Evolutionary conservation across 164 flowering plant species (phyloP), one percentile per base, ranked within the genome.

Genomic region (Piper betle): DNA sequence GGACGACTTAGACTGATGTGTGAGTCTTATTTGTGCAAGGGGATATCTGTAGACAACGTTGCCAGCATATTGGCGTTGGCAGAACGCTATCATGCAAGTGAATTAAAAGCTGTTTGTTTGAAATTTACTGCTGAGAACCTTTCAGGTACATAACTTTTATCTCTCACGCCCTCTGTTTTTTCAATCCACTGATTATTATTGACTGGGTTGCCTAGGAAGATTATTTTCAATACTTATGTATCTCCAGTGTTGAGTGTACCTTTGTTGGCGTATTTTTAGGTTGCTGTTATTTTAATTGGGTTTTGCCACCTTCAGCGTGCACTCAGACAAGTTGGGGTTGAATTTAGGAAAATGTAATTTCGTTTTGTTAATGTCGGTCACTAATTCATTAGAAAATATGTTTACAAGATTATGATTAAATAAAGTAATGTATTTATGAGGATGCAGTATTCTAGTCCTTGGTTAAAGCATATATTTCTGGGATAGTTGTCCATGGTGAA

Each of bases 101-200:
- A 82, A 56, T 73, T 87, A 42, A 87, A 87, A 69, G 74, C 84
- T 61, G 82, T 84, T 64, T 87, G 89, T 74, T 73, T 87, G 50
- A 85, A 82, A 75, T 84, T 85, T 78, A 78, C 91, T 62, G 96
- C 89, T 61, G 91, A 87, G 66, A 87, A 87, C 63, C 87, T 87
- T 55, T 77, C 79, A 55, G 91, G 96, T 87, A 60, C 16, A 25
- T 33, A 55, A 25, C 58, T 61, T 61, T 37, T 37, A 8, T 15
- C 9, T 37, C 9, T 33, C 39, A 5, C 38, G 37, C 53, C 15
- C 53, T n/a, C 17, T 7, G 17, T 16, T 37, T n/a, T 19, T 40
- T 41, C 40, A 18, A 33, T 2, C 41, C 13, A 39, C 39, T 17
- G 20, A 2, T 17, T 55, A 7, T 33, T 53, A 25, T 25, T 25